Conservation (phyloP, 345 rosid genomes). For the Angophora floribunda region DNA sequence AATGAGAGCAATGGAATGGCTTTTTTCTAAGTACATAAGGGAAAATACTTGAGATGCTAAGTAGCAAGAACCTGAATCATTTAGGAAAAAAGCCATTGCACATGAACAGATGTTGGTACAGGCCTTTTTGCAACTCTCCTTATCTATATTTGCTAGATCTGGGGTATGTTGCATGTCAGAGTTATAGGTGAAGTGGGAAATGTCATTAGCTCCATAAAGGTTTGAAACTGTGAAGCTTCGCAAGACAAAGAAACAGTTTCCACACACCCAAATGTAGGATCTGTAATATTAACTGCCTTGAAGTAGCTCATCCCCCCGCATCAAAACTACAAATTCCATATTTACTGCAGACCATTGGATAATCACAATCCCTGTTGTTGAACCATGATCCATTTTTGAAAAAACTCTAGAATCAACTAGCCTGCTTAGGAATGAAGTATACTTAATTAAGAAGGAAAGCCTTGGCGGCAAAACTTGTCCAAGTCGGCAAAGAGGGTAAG, state of each 20-base stretch:
- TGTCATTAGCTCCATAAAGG: background rate
- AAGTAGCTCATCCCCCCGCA: background rate
- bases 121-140: background rate
- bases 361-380: background rate
- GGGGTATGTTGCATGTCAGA: background rate
- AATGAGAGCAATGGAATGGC: background rate
- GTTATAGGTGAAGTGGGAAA: background rate
- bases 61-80: conserved; percentile 3
- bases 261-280: background rate
- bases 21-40: background rate
- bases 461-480: too few relatives aligned
- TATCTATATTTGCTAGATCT: background rate
- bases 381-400: too few relatives aligned
- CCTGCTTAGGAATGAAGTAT: too few relatives aligned
- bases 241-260: background rate
- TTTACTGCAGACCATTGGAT: background rate
- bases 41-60: background rate
- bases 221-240: background rate
- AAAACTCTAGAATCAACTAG: too few relatives aligned
- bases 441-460: too few relatives aligned
- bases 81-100: background rate
- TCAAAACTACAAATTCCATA: background rate
- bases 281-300: background rate
- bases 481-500: too few relatives aligned
- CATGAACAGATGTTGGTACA: conserved; percentile 12